Evolutionary conservation across 768 basidiomycete genomes (phyloP).

Genomic region (Tricholoma matsutake): DNA sequence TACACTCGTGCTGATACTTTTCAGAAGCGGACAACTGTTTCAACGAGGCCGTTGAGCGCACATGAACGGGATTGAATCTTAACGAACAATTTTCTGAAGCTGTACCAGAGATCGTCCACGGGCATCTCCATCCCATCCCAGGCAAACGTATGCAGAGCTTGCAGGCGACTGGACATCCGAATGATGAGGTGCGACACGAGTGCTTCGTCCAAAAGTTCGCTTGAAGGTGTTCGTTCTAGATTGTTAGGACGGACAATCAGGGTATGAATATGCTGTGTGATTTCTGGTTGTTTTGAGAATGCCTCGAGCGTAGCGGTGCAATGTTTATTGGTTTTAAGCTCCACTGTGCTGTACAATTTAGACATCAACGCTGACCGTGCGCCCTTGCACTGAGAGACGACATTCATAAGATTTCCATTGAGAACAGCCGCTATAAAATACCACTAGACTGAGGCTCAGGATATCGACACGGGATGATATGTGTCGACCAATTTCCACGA

Average conservation of each 20-base stretch:
- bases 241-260: conserved; percentile 33
- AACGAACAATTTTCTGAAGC: conserved; percentile 26
- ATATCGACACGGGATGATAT: conserved; percentile 22
- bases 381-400: conserved; percentile 23
- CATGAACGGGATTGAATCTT: neutral
- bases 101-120: conserved; percentile 30
- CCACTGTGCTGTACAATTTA: conserved; percentile 31
- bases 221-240: conserved; percentile 30
- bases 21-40: conserved; percentile 32
- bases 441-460: conserved; percentile 27
- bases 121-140: conserved; percentile 40
- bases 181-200: conserved; percentile 26
- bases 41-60: conserved; percentile 7
- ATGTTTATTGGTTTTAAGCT: conserved; percentile 32
- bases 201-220: conserved; percentile 31
- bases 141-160: conserved; percentile 28
- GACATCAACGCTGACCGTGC: conserved; percentile 25
- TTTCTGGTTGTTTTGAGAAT: conserved; percentile 40
- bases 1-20: conserved; percentile 31
- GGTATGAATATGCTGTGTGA: conserved; percentile 25
- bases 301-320: conserved; percentile 37
- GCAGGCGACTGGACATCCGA: conserved; percentile 21
- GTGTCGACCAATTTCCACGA: conserved; percentile 25
- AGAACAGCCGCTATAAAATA: conserved; percentile 8
- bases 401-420: neutral